Conservation (phyloP, 2,329 filamentous ascomycete genomes). For the Thelonectria olida region DNA sequence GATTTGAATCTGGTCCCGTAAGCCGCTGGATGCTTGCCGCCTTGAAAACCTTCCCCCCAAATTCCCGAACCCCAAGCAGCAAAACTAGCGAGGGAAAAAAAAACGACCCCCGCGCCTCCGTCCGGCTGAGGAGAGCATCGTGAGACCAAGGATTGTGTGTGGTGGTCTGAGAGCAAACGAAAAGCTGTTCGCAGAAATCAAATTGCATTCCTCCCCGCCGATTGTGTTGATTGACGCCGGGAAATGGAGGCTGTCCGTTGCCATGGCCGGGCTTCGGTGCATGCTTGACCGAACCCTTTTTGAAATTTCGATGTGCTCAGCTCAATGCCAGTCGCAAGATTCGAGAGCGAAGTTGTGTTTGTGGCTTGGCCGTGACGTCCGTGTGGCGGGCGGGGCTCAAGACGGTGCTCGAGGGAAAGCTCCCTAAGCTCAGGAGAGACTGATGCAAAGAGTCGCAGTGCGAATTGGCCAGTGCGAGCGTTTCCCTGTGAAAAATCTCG, state of each 20-base stretch:
- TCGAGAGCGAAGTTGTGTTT: neutral
- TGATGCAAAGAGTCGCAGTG: constrained; percentile 7
- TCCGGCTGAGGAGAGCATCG: neutral
- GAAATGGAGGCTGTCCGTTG: neutral
- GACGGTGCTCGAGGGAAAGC: neutral
- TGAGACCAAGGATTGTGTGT: neutral
- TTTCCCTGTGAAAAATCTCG: too few species aligned
- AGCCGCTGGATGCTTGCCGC: constrained; percentile 16
- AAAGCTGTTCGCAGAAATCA: neutral
- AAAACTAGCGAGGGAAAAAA: neutral
- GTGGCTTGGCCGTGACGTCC: constrained; percentile 12
- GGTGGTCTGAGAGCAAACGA: too few species aligned
- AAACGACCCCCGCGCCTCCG: neutral
- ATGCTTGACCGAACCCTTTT: neutral
- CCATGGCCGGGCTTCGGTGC: neutral
- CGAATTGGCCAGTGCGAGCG: neutral
- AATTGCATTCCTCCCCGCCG: constrained; percentile 7
- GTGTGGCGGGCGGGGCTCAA: constrained; percentile 13
- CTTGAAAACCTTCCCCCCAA: neutral
- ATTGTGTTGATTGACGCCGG: neutral
- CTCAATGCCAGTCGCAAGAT: constrained; percentile 8
- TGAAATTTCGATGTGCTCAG: constrained; percentile 5
- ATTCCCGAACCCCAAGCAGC: too few species aligned
- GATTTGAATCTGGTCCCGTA: constrained; percentile 15
- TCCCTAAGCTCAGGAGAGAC: constrained; percentile 7